Evolutionary conservation across 2,329 filamentous ascomycete genomes (phyloP), one percentile per base, ranked within the genome.

Genomic region (Xylaria sp.): DNA sequence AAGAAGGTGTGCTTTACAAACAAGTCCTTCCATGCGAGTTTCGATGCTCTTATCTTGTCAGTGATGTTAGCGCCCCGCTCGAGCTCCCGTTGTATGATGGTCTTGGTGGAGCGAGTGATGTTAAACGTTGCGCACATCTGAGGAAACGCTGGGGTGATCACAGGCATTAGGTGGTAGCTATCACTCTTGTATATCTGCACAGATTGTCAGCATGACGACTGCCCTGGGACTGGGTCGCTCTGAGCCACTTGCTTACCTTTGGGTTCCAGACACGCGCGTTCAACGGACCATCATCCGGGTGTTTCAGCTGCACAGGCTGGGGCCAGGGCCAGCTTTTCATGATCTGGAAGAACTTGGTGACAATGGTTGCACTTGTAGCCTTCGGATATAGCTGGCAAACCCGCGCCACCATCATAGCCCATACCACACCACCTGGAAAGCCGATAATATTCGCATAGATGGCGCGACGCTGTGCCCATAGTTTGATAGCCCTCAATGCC

Each of bases 111-210:
- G 61, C 84, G 79, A 2, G 90, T 92, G 56, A 99, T 88, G 67
- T 96, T 97, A 77, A 96, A 94, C 0, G 94, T 97, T 1, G 94
- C 89, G 71, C 94, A 97, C 92, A 97, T 97, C 45, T 92, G 95
- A 2, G 94, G 94, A 70, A 97, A 97, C 1, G 94, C 92, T 1
- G 94, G 94, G 1, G 94, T 99, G 67, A 99, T 97, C 72, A 99
- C 91, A 22, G 94, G 94, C 94, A 99, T 99, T 48, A 97, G 78
- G 72, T 97, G 93, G 62, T 86, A 90, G 40, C 84, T 84, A 71
- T 97, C 94, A 50, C 85, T 83, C 56, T 86, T 85, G 71, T 96
- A 95, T 24, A 92, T 78, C 81, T 90, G 64, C 43, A 57, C 45
- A n/a, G n/a, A 24, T 26, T 51, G 61, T 65, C 63, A 65, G 59